These are phyloP conservation scores for Pisolithus marmoratus DNA, from an alignment of 768 basidiomycete genomes.

Conservation along the genomic window DNA sequence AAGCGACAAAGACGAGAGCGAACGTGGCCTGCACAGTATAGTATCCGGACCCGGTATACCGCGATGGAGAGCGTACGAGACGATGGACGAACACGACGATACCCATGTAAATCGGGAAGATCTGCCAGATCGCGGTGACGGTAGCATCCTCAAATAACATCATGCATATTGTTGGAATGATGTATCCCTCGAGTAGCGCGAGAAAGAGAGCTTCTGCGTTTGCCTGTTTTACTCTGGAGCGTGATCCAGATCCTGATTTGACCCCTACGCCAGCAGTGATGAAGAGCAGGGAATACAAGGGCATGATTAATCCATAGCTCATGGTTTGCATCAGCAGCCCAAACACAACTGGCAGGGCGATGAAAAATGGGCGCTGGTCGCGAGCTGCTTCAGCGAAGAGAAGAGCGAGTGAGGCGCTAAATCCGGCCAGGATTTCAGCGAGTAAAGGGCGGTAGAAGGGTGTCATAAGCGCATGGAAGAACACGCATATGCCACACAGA, in stretches of 20 bases:
- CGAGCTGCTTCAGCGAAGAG: slow-evolving; percentile 43
- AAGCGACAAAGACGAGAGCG: slow-evolving; percentile 11
- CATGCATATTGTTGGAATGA: slow-evolving; percentile 44
- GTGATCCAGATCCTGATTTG: slow-evolving; percentile 10
- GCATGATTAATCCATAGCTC: slow-evolving; percentile 39
- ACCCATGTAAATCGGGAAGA: slow-evolving; percentile 44
- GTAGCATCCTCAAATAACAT: slow-evolving; percentile 34
- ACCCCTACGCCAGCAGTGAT: slow-evolving; percentile 32
- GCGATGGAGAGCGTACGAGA: slow-evolving; percentile 28
- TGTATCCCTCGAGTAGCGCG: slow-evolving; percentile 38
- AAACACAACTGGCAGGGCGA: slow-evolving; percentile 39
- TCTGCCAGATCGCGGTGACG: slow-evolving; percentile 51
- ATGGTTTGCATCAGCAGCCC: slow-evolving; percentile 37
- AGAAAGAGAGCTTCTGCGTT: slow-evolving; percentile 52
- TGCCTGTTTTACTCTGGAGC: slow-evolving; percentile 32
- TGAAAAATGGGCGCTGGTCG: slow-evolving; percentile 24
- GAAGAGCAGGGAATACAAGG: slow-evolving; percentile 45
- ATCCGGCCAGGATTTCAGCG: slow-evolving; percentile 7
- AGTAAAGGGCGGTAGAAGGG: slow-evolving; percentile 12
- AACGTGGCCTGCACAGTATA: slow-evolving; percentile 15
- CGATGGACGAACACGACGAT: slow-evolving; percentile 37
- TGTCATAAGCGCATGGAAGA: slow-evolving; percentile 37
- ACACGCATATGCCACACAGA: slow-evolving; percentile 40
- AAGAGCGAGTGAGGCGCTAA: slow-evolving; percentile 26
- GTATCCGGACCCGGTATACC: slow-evolving; percentile 14